Conservation (phyloP, 306 rosid genomes). For the Hippophae gyantsensis region DNA sequence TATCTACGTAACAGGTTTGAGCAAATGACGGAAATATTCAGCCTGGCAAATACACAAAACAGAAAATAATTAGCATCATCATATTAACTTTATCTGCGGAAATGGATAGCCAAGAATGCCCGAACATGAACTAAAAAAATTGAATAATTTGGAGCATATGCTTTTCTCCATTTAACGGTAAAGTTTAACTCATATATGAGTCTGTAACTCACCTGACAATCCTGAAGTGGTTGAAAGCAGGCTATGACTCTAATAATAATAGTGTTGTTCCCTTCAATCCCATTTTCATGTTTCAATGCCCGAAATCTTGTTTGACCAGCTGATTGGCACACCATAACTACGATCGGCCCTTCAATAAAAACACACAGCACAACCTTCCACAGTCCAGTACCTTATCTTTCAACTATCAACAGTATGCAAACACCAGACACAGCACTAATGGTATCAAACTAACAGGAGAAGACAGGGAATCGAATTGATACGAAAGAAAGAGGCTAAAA, state of each 20-base stretch:
- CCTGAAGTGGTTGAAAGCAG: conserved; percentile 84
- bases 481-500: too few relatives aligned
- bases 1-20: conserved; percentile 85
- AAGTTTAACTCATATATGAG: conserved; percentile 4
- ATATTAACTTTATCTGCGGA: neutral
- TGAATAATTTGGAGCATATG: neutral
- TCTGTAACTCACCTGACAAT: conserved; percentile 62
- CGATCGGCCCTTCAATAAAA: conserved; percentile 40
- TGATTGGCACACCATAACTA: conserved; percentile 96
- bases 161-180: neutral
- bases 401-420: neutral
- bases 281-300: conserved; percentile 77
- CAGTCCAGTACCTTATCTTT: conserved; percentile 1
- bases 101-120: neutral
- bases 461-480: too few relatives aligned
- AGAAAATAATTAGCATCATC: neutral
- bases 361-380: conserved; percentile 12
- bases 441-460: too few relatives aligned
- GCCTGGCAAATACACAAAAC: conserved; percentile 39
- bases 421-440: neutral
- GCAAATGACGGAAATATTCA: conserved; percentile 81
- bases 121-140: neutral
- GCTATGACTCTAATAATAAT: conserved; percentile 86
- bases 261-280: conserved; percentile 68
- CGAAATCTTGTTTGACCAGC: conserved; percentile 83